A percentile compares a stretch with the other conserved stretches of the same genome.
Conservation (phyloP, 345 rosid species). For the Lumnitzera racemosa region DNA sequence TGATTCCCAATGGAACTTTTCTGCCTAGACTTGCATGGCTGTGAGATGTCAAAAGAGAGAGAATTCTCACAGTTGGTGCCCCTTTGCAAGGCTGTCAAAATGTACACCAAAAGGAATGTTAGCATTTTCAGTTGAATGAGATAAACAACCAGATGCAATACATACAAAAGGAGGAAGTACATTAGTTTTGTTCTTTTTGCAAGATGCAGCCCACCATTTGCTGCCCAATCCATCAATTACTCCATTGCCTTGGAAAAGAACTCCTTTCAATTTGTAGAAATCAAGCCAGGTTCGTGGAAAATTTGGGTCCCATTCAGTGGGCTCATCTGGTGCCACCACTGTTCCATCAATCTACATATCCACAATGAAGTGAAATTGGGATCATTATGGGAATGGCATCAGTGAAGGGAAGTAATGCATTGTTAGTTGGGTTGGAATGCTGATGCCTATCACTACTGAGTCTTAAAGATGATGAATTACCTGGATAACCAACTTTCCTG, state of each 20-base stretch:
- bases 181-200: conserved; percentile 87
- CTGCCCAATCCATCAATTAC: conserved; percentile 95
- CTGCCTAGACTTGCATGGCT: not conserved
- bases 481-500: conserved; percentile 63
- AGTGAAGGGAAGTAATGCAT: too few species aligned
- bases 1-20: not conserved
- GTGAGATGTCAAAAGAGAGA: not conserved
- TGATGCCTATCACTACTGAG: too few species aligned
- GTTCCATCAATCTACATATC: conserved; percentile 82
- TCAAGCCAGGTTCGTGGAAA: conserved; percentile 72
- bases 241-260: conserved; percentile 75
- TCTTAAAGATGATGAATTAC: conserved; percentile 22
- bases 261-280: conserved; percentile 68
- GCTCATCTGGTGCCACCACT: conserved; percentile 86
- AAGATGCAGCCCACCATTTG: conserved; percentile 98
- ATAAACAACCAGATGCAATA: not conserved
- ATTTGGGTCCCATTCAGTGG: conserved; percentile 75
- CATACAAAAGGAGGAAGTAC: conserved; percentile 26
- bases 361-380: not conserved
- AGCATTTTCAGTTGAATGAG: not conserved
- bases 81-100: conserved; percentile 80
- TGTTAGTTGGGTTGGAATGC: not conserved
- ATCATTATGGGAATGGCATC: not conserved
- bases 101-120: conserved; percentile 16
- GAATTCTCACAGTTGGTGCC: conserved; percentile 67